phyloP scores from a whole-genome alignment of 257 asterid genomes.

The Nicotiana noctiflora region DNA sequence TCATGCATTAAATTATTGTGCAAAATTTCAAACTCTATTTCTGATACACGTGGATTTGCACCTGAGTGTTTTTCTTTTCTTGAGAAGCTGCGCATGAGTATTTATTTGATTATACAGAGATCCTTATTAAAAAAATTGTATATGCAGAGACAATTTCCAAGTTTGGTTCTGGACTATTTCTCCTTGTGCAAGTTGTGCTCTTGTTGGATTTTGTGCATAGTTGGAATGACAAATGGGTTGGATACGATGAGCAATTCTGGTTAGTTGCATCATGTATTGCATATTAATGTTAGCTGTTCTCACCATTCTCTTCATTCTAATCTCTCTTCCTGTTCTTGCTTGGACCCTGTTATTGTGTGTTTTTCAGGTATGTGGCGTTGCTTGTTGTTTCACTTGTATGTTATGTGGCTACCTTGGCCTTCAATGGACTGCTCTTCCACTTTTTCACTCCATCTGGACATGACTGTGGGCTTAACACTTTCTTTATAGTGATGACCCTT shows the following conservation, averaged over 20 bases:
- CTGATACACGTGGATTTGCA: not conserved
- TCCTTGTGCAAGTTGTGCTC: slow-evolving; percentile 92
- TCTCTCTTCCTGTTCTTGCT: not conserved
- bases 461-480: slow-evolving; percentile 88
- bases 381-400: slow-evolving; percentile 84
- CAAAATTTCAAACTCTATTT: not conserved
- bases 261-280: slow-evolving; percentile 20
- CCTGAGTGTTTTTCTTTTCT: not conserved
- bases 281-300: not conserved
- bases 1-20: not conserved
- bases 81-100: not conserved
- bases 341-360: not conserved
- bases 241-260: slow-evolving; percentile 91
- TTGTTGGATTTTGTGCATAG: slow-evolving; percentile 84
- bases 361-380: slow-evolving; percentile 73
- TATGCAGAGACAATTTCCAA: slow-evolving; percentile 80
- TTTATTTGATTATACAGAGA: slow-evolving; percentile 45
- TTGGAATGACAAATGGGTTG: slow-evolving; percentile 98
- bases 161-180: slow-evolving; percentile 91
- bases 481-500: slow-evolving; percentile 69
- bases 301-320: not conserved
- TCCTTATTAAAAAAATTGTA: not conserved
- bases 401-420: slow-evolving; percentile 64
- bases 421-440: slow-evolving; percentile 80
- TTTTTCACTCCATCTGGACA: slow-evolving; percentile 82